Evolutionary conservation across 805 yeast species (phyloP).

Genomic region (Candida krabiensis): DNA sequence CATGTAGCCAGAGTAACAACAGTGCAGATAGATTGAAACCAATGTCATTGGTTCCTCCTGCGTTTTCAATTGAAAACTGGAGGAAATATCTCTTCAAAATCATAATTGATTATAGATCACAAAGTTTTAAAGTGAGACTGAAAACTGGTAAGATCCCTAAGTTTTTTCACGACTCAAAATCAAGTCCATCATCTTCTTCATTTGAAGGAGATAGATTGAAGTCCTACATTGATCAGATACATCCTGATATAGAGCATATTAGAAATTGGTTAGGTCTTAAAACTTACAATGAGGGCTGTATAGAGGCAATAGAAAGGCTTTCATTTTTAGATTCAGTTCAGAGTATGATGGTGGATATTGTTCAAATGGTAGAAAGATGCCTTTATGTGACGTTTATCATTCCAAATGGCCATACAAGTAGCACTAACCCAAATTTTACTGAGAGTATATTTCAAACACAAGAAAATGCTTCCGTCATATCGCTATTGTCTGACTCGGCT

Average conservation of each 20-base stretch:
- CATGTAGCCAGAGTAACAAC: conserved; percentile 2
- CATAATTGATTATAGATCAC: conserved; percentile 14
- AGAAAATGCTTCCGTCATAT: conserved; percentile 10
- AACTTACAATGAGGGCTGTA: conserved; percentile 25
- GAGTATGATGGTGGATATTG: conserved; percentile 24
- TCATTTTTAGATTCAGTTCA: conserved; percentile 16
- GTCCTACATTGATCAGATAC: conserved; percentile 14
- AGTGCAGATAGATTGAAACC: conserved; percentile 6
- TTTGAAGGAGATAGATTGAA: conserved; percentile 8
- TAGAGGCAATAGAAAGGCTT: conserved; percentile 25
- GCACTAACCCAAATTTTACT: conserved; percentile 12
- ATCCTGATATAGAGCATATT: conserved; percentile 25
- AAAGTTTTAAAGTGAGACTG: conserved; percentile 7
- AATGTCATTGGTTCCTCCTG: conserved; percentile 25
- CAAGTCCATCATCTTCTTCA: conserved; percentile 1
- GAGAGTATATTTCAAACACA: conserved; percentile 8
- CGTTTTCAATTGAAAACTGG: conserved; percentile 25
- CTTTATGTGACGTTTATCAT: conserved; percentile 23
- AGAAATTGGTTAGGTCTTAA: conserved; percentile 22
- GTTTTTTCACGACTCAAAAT: not conserved
- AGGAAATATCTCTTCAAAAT: conserved; percentile 20
- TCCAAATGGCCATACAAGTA: conserved; percentile 12
- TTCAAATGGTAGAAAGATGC: conserved; percentile 25
- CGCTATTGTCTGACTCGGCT: conserved; percentile 21
- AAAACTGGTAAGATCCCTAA: conserved; percentile 14